Evolutionary conservation across 371 early-diverging fungal species (phyloP).

Genomic region (Mucor piriformis): DNA sequence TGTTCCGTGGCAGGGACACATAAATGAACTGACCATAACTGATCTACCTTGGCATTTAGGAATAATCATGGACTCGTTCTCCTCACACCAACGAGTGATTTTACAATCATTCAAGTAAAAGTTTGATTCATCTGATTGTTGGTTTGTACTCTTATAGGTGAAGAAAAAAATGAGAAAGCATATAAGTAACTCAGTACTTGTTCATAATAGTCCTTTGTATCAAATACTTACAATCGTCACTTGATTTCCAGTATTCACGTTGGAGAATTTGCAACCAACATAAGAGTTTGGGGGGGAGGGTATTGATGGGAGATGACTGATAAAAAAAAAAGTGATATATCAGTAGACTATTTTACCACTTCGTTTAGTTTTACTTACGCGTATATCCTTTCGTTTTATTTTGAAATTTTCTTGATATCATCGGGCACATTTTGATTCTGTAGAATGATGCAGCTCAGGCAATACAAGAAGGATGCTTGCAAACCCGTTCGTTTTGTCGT

Average conservation of each 20-base stretch:
- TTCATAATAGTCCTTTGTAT: slow-evolving; percentile 3
- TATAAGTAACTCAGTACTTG: slow-evolving; percentile 5
- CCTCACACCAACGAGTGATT: no score
- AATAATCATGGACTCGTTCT: no score
- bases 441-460: slow-evolving; percentile 3
- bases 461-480: slow-evolving; percentile 8
- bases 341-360: slow-evolving; percentile 7
- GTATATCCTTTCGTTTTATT: background rate
- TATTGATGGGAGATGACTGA: background rate
- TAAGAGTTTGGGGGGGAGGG: background rate
- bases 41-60: no score
- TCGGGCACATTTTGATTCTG: slow-evolving; percentile 8
- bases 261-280: background rate
- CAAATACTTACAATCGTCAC: background rate
- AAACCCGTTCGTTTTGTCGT: slow-evolving; percentile 5
- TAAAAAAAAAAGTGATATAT: background rate
- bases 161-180: slow-evolving; percentile 2
- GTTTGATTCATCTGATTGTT: background rate
- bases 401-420: slow-evolving; percentile 6
- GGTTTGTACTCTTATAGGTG: slow-evolving; percentile 3
- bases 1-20: background rate
- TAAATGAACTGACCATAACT: background rate
- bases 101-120: no score
- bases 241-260: background rate
- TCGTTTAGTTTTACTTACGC: slow-evolving; percentile 9